A percentile compares a stretch with the other conserved stretches of the same genome.
phyloP scores from a whole-genome alignment of 1,284 basidiomycete genomes.

The Coniophora puteana region DNA sequence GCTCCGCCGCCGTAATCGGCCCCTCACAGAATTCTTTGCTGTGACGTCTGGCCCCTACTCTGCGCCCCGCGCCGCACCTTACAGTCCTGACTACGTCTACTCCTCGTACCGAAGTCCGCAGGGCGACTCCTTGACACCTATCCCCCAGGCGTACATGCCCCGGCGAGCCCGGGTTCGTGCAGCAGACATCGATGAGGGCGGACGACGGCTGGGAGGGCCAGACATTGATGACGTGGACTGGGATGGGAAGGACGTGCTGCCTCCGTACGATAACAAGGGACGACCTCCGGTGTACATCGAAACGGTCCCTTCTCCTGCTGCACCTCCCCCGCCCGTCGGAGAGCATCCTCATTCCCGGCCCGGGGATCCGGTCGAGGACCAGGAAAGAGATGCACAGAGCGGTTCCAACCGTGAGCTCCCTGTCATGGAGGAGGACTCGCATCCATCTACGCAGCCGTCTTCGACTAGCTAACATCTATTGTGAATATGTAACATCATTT shows the following conservation, averaged over 20 bases:
- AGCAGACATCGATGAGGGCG: slow-evolving; percentile 33
- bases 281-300: slow-evolving; percentile 42
- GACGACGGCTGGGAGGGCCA: slow-evolving; percentile 27
- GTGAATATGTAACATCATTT: too few species aligned
- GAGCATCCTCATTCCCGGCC: too few species aligned
- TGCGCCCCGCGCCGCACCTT: too few species aligned
- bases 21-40: slow-evolving; percentile 20
- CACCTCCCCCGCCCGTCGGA: too few species aligned
- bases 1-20: slow-evolving; percentile 18
- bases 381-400: too few species aligned
- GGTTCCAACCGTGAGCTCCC: too few species aligned
- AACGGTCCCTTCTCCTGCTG: slow-evolving; percentile 5
- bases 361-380: too few species aligned
- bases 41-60: neutral
- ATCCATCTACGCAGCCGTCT: too few species aligned
- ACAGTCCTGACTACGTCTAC: neutral
- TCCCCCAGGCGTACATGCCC: slow-evolving; percentile 15
- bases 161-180: slow-evolving; percentile 24
- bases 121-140: slow-evolving; percentile 13
- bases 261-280: slow-evolving; percentile 40
- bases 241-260: slow-evolving; percentile 40
- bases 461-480: too few species aligned
- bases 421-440: too few species aligned
- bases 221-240: slow-evolving; percentile 20
- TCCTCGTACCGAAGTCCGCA: slow-evolving; percentile 10